These are phyloP conservation scores for Poa annua DNA, from an alignment of 176 grass and related monocot species.

Conservation along the genomic window DNA sequence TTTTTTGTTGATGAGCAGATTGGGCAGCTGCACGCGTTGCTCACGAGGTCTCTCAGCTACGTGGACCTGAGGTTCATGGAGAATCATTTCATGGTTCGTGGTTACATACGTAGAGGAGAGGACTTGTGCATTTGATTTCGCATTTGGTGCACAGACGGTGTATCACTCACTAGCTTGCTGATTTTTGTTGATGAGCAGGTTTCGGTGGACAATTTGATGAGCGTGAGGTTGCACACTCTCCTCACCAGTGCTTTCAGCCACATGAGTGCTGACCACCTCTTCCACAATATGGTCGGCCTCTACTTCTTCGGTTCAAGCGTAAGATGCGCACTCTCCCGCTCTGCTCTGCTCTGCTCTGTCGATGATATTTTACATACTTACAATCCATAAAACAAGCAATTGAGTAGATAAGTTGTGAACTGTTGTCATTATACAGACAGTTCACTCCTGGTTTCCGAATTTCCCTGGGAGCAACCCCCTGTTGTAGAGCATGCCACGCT, in stretches of 20 bases:
- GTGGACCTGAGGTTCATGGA: conserved; percentile 64
- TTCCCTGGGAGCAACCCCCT: neutral
- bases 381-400: neutral
- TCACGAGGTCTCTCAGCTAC: neutral
- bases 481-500: neutral
- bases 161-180: neutral
- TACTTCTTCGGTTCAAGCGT: conserved; percentile 83
- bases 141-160: neutral
- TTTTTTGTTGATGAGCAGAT: neutral
- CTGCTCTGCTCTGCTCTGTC: neutral
- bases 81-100: conserved; percentile 77
- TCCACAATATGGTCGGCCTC: conserved; percentile 76
- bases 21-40: neutral
- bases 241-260: conserved; percentile 90
- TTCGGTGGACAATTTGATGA: conserved; percentile 83
- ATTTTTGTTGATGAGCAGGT: conserved; percentile 53
- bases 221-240: conserved; percentile 70
- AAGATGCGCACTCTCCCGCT: conserved; percentile 25
- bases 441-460: neutral
- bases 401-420: neutral
- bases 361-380: neutral
- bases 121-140: neutral
- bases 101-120: neutral
- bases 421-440: neutral
- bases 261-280: conserved; percentile 47